These are phyloP conservation scores for Ceratocystis cacaofunesta DNA, from an alignment of 2,329 filamentous ascomycete genomes.

Conservation along the genomic window DNA sequence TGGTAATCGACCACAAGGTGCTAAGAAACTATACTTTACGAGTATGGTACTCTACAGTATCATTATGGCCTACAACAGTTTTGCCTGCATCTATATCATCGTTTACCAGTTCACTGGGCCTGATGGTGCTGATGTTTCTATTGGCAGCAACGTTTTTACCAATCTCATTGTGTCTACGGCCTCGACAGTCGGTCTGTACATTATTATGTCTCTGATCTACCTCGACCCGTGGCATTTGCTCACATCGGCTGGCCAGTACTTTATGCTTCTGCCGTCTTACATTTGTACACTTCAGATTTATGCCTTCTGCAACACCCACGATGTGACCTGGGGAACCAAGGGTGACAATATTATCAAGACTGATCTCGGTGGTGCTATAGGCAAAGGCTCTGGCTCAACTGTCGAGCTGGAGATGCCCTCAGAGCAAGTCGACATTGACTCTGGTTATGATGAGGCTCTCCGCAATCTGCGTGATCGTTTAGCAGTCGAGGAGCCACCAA, in stretches of 20 bases:
- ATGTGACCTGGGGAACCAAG: constrained; percentile 97
- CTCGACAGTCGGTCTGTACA: constrained; percentile 85
- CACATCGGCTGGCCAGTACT: constrained; percentile 81
- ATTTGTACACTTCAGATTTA: constrained; percentile 97
- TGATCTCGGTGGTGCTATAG: constrained; percentile 75
- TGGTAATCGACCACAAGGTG: constrained; percentile 89
- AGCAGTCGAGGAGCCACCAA: constrained; percentile 50
- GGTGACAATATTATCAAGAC: constrained; percentile 91
- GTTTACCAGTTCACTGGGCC: constrained; percentile 56
- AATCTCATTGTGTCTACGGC: constrained; percentile 84
- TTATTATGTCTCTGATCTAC: constrained; percentile 91
- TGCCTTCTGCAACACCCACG: constrained; percentile 98
- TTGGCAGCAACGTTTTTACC: constrained; percentile 84
- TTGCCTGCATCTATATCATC: constrained; percentile 79
- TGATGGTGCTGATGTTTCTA: constrained; percentile 31
- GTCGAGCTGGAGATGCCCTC: constrained; percentile 96
- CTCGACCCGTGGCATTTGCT: constrained; percentile 99
- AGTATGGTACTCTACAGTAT: constrained; percentile 82
- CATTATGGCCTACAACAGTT: constrained; percentile 93
- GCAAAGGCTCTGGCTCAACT: constrained; percentile 50
- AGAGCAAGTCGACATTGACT: constrained; percentile 96
- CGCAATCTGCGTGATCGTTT: constrained; percentile 88
- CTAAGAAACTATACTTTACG: constrained; percentile 74
- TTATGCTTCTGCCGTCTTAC: constrained; percentile 78
- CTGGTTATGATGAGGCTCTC: constrained; percentile 89